Evolutionary conservation across 176 grass and related monocot species (phyloP).

Genomic region (Musa acuminata): DNA sequence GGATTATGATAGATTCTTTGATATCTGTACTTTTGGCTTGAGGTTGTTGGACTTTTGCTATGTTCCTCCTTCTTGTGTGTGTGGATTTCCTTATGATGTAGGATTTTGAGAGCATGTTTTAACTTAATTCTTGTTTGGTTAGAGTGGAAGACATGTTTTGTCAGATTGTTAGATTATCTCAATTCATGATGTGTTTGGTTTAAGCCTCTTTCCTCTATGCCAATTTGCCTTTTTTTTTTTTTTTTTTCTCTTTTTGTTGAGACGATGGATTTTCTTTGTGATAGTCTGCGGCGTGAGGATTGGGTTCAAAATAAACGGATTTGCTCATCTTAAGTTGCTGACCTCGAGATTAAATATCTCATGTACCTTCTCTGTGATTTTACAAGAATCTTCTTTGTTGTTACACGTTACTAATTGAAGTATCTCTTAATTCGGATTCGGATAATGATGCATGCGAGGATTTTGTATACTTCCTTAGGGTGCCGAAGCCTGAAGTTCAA

Average conservation of each 20-base stretch:
- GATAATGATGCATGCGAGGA: neutral
- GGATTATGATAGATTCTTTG: no score
- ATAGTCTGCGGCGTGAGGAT: neutral
- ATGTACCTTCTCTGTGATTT: neutral
- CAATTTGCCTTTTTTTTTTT: no score
- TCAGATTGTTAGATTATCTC: no score
- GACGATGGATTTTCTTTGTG: neutral
- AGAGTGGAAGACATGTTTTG: neutral
- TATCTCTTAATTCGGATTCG: no score
- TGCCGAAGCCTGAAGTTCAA: constrained; percentile 2
- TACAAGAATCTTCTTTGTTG: neutral
- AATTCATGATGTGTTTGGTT: no score
- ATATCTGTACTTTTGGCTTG: neutral
- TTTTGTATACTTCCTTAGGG: neutral
- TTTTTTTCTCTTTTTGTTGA: neutral
- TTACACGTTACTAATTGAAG: neutral
- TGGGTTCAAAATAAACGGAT: neutral
- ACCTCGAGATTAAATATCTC: neutral
- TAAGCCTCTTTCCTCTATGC: neutral
- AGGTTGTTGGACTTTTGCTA: neutral
- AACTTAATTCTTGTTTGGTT: neutral
- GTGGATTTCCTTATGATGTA: neutral
- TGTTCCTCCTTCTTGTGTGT: neutral
- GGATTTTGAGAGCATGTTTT: neutral
- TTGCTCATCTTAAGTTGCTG: neutral